Base-by-base conservation (phyloP, 441 rosid genomes). In the Rhodomyrtus psidioides region DNA sequence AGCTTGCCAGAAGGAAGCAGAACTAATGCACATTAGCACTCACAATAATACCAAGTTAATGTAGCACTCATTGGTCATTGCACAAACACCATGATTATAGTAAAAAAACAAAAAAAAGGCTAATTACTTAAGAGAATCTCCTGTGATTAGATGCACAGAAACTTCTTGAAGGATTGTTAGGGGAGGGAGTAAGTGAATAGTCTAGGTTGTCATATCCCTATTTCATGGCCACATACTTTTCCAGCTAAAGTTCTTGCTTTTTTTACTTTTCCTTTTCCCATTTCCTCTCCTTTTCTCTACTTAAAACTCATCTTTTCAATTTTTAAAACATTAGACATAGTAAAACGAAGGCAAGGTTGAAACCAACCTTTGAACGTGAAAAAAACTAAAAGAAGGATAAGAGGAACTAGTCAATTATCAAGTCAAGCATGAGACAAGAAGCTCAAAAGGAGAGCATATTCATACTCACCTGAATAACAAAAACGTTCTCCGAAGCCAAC, bases 401-500 rank as follows among this genome's bases (percentile, higher is more conserved):
- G 26, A 24, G 34, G 34, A 65, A 65, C 76, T 17, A 24, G 26
- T 19, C 13, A 65, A 30, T 65, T 65, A 5, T 65, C 76, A 34
- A 34, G 46, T 9, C 9, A 58, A 81, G 39, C 8, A n/a, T 27
- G 46, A 60, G 46, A 75, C 59, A 83, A 88, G 54, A 55, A 26
- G 19, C 58, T 81, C 42, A 57, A 30, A 23, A 81, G 54, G 24
- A 28, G 49, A 59, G 34, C 27, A 76, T 85, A 88, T 62, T 84
- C 87, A 1, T 34, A 65, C 76, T 84, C 82, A 96, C 99, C 98
- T 96, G 99, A 86, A 96, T 91, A 86, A 97, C 96, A 60, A 96
- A 97, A 85, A 95, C 97, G 53, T 93, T 93, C 81, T 95, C 96
- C 10, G 95, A 92, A 84, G 99, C 99, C 70, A 93, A 89, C 85